Evolutionary conservation across 2,329 filamentous ascomycete genomes (phyloP).

Genomic region (Penicillium sp.): DNA sequence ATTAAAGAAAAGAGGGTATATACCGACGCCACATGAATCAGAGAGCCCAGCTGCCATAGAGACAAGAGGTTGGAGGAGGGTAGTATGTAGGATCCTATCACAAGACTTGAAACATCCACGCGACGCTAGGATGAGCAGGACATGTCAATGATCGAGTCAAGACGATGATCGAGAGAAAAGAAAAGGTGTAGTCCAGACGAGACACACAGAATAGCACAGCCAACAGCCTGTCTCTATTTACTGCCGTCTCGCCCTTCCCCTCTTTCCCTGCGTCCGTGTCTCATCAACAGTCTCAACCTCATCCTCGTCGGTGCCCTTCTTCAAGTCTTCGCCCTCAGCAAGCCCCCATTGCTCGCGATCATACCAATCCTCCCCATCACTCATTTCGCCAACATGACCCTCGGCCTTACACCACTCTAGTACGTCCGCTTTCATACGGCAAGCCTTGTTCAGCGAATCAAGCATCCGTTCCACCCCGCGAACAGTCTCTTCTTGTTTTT

Average conservation of each 20-base stretch:
- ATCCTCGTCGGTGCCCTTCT: conserved; percentile 60
- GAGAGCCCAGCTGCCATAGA: not conserved
- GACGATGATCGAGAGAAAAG: not conserved
- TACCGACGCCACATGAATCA: conserved; percentile 11
- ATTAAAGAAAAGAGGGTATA: conserved; percentile 12
- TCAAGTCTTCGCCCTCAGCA: conserved; percentile 51
- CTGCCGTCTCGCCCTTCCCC: conserved; percentile 39
- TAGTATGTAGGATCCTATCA: conserved; percentile 2
- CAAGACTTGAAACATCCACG: conserved; percentile 26
- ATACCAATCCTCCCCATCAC: conserved; percentile 66
- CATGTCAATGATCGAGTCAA: conserved; percentile 3
- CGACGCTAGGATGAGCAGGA: conserved; percentile 28
- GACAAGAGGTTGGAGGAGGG: not conserved
- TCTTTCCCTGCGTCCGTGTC: conserved; percentile 38
- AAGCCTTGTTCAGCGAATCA: conserved; percentile 55
- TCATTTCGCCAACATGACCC: conserved; percentile 62
- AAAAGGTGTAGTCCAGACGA: not conserved
- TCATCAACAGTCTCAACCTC: conserved; percentile 53
- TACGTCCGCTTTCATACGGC: conserved; percentile 57
- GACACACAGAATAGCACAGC: not conserved
- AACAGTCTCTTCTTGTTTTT: conserved; percentile 63
- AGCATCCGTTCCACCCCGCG: conserved; percentile 55
- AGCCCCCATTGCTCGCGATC: conserved; percentile 60
- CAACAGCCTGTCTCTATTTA: conserved; percentile 20
- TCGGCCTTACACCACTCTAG: conserved; percentile 61